A percentile compares a stretch with the other conserved stretches of the same genome.
These are phyloP conservation scores for Dipteronia sinensis DNA, from an alignment of 345 rosid species.

Conservation along the genomic window DNA sequence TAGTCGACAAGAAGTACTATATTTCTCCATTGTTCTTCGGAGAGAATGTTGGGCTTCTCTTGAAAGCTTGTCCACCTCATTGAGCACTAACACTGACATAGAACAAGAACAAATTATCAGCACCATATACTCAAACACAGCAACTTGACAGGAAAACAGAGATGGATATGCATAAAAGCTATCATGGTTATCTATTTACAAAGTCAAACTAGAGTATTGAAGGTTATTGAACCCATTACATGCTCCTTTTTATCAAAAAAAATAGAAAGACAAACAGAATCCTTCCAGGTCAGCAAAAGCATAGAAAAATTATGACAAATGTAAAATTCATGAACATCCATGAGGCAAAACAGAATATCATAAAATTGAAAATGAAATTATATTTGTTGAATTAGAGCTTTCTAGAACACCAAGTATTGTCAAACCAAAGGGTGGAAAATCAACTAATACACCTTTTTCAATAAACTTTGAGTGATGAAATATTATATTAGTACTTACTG, in stretches of 20 bases:
- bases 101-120: slow-evolving; percentile 23
- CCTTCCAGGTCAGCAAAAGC: neutral
- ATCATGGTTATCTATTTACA: neutral
- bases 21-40: slow-evolving; percentile 98
- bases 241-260: neutral
- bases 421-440: neutral
- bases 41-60: slow-evolving; percentile 99
- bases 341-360: neutral
- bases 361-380: neutral
- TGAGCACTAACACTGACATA: slow-evolving; percentile 78
- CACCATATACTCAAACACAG: neutral
- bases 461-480: neutral
- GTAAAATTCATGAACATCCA: neutral
- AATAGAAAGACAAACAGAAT: neutral
- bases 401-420: neutral
- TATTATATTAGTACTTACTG: neutral
- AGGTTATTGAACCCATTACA: neutral
- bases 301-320: neutral
- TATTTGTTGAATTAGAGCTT: neutral
- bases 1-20: slow-evolving; percentile 84
- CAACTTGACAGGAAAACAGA: slow-evolving; percentile 3
- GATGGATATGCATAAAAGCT: neutral
- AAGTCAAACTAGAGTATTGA: neutral
- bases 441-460: neutral
- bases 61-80: slow-evolving; percentile 99